Base-by-base conservation (phyloP, 768 basidiomycete genomes). In the Amanita exitialis region DNA sequence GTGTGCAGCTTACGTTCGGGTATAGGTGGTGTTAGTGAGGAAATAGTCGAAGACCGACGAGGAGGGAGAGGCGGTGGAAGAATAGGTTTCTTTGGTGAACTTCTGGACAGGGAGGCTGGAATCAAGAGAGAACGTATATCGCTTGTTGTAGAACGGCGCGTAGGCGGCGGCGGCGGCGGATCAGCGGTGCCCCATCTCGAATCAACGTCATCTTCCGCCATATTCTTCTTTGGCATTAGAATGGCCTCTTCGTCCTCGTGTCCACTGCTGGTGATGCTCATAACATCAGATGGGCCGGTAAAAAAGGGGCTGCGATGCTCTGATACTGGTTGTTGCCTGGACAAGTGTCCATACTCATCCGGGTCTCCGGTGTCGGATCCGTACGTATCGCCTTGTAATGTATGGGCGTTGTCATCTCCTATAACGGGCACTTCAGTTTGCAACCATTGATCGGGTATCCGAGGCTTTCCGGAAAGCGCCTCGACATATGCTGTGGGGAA, bases 401-500 rank as follows among this genome's bases (percentile, higher is more conserved):
- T n/a, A n/a, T n/a, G n/a, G n/a, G n/a, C n/a, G n/a, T n/a, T n/a
- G n/a, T n/a, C n/a, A n/a, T n/a, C n/a, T n/a, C n/a, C n/a, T n/a
- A n/a, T n/a, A n/a, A n/a, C n/a, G n/a, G n/a, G n/a, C n/a, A n/a
- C n/a, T n/a, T n/a, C n/a, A n/a, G n/a, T n/a, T n/a, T n/a, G n/a
- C n/a, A n/a, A n/a, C n/a, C 47, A 20, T 57, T 54, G 20, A 53
- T 49, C 27, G 42, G 47, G 45, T 53, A 37, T 39, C 46, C 64
- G 54, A 15, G 71, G 64, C 39, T 64, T 67, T 20, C 66, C 61
- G 7, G 65, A 60, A 1, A 75, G 59, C 25, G 68, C 61, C 57
- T 90, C 86, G 7, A 81, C 83, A 64, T 90, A 86, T 5, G 80
- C 75, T 1, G 79, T 75, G 0, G 92, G 92, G 73, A 96, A 94